These are phyloP conservation scores for Ganoderma multipileum DNA, from an alignment of 1,284 basidiomycete genomes.

Conservation along the genomic window DNA sequence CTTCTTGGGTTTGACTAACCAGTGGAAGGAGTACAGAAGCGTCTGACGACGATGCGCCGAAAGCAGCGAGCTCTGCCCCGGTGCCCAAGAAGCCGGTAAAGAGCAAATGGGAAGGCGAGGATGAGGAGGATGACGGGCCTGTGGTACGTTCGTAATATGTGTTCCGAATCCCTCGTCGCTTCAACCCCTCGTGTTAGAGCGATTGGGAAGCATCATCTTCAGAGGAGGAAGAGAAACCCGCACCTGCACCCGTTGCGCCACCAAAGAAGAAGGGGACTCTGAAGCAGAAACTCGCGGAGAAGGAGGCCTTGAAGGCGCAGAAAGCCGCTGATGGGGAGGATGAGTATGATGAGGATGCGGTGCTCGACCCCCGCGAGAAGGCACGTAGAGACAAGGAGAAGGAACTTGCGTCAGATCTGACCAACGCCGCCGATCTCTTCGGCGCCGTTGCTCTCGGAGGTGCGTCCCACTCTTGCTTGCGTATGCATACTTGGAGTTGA, in stretches of 20 bases:
- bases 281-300: constrained; percentile 90
- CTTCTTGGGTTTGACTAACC: constrained; percentile 28
- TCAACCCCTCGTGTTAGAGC: constrained; percentile 59
- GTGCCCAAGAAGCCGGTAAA: constrained; percentile 50
- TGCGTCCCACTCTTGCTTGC: constrained; percentile 39
- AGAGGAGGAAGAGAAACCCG: constrained; percentile 66
- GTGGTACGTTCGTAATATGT: constrained; percentile 49
- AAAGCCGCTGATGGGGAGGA: constrained; percentile 50
- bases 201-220: constrained; percentile 90
- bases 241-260: constrained; percentile 58
- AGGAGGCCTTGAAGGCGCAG: constrained; percentile 74
- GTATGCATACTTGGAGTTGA: background rate
- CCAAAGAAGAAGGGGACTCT: constrained; percentile 91
- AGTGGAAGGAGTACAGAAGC: constrained; percentile 47
- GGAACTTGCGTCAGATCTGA: constrained; percentile 86
- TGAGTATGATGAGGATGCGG: constrained; percentile 77
- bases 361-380: constrained; percentile 83
- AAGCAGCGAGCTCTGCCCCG: constrained; percentile 48
- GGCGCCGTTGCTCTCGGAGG: constrained; percentile 75
- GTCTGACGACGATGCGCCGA: constrained; percentile 57
- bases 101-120: constrained; percentile 87
- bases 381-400: constrained; percentile 77
- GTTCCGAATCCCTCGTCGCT: background rate
- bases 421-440: constrained; percentile 82
- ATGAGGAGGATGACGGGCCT: constrained; percentile 76